These are phyloP conservation scores for Colletotrichum sp. DNA, from an alignment of 2,329 filamentous ascomycete genomes.

Conservation along the genomic window DNA sequence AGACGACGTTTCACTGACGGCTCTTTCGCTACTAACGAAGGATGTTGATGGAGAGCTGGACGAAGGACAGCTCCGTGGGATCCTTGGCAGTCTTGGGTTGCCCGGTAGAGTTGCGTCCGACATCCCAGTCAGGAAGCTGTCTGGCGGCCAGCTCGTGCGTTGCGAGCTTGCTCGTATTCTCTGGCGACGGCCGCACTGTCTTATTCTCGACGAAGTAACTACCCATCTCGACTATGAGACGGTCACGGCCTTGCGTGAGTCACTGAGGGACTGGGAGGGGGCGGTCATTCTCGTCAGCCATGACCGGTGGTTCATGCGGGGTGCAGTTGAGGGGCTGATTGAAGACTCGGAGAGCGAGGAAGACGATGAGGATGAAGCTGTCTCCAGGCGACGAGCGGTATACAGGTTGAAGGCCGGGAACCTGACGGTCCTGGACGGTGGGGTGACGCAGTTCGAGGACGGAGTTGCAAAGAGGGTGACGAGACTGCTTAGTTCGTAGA, in stretches of 20 bases:
- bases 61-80: conserved; percentile 71
- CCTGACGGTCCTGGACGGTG: conserved; percentile 59
- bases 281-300: conserved; percentile 81
- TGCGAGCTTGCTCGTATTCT: conserved; percentile 72
- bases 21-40: conserved; percentile 65
- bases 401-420: conserved; percentile 65
- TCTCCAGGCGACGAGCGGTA: conserved; percentile 55
- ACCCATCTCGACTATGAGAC: conserved; percentile 87
- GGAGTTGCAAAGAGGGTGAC: conserved; percentile 64
- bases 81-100: conserved; percentile 74
- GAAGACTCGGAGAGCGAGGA: conserved; percentile 39
- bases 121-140: conserved; percentile 74
- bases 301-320: conserved; percentile 81
- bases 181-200: conserved; percentile 70
- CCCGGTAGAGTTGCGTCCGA: conserved; percentile 74
- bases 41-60: conserved; percentile 56
- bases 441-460: conserved; percentile 70
- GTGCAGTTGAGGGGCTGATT: conserved; percentile 69
- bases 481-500: conserved; percentile 38
- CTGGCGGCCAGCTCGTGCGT: conserved; percentile 77
- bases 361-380: conserved; percentile 48
- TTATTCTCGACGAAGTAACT: conserved; percentile 82
- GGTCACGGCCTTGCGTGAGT: conserved; percentile 72
- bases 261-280: conserved; percentile 71
- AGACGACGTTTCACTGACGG: conserved; percentile 60